These are phyloP conservation scores for Endoconidiophora polonica DNA, from an alignment of 2,329 filamentous ascomycete species.

Conservation along the genomic window DNA sequence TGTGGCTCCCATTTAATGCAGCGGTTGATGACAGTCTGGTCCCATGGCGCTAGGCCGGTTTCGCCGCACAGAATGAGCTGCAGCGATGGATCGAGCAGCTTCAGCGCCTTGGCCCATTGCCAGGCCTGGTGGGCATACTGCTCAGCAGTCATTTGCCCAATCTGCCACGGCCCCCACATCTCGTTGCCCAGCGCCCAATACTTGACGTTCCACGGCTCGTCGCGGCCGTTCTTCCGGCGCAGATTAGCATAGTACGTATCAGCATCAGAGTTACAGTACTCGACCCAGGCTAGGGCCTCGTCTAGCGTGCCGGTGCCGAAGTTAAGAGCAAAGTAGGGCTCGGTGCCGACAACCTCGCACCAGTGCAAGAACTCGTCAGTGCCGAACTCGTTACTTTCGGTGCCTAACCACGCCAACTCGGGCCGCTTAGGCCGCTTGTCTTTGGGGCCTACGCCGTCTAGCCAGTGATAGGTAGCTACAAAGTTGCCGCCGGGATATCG, in stretches of 20 bases:
- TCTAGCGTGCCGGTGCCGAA: conserved; percentile 54
- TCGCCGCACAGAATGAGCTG: conserved; percentile 59
- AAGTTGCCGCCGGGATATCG: conserved; percentile 77
- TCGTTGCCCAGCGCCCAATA: conserved; percentile 80
- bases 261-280: conserved; percentile 68
- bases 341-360: conserved; percentile 55
- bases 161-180: conserved; percentile 50
- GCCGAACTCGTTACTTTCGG: conserved; percentile 64
- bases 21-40: conserved; percentile 54
- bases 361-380: conserved; percentile 78
- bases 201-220: conserved; percentile 64
- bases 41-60: conserved; percentile 53
- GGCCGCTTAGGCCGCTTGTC: conserved; percentile 47
- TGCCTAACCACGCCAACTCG: conserved; percentile 64
- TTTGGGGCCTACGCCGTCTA: conserved; percentile 60
- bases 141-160: conserved; percentile 51
- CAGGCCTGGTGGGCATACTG: conserved; percentile 51
- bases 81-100: conserved; percentile 53
- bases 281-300: conserved; percentile 54
- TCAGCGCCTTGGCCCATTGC: conserved; percentile 57
- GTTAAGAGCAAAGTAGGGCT: conserved; percentile 68
- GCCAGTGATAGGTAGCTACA: conserved; percentile 71
- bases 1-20: conserved; percentile 33
- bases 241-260: conserved; percentile 73
- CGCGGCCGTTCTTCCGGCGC: conserved; percentile 55